Base-by-base conservation (phyloP, 2,329 filamentous ascomycete species). In the Fusarium sp. region DNA sequence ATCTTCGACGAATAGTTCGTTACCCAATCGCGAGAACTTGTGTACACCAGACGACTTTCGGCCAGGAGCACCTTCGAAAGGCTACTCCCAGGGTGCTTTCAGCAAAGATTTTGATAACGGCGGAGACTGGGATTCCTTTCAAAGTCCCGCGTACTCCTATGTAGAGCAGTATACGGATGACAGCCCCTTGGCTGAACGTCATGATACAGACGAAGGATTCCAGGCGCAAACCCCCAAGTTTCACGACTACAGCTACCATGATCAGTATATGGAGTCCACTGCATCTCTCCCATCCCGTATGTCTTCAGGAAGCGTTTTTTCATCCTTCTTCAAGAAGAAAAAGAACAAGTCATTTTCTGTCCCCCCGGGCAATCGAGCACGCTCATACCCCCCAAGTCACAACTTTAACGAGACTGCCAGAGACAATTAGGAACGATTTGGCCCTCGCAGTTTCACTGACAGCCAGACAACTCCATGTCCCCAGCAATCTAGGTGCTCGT, bases 371-470 rank as follows among this genome's bases (percentile, higher is more conserved):
- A 60, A 56, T 44, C 48, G 65, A 59, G 65, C 44, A 22, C 51
- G 38, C 44, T 60, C 65, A 66, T 39, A 45, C 31, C 26, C 36
- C 42, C 44, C 55, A 56, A 62, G 68, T 48, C 68, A 70, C 47
- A 57, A 63, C 31, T 71, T 64, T 51, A 60, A 71, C 60, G 73
- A 75, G 65, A 64, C 75, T 61, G 61, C 72, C 67, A 71, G 74
- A 65, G 72, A 75, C 66, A 69, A 68, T 57, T 79, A 78, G 75
- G 74, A 77, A 71, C 70, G 69, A 50, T 73, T 73, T 71, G 67
- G 74, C 61, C 61, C 67, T 70, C 67, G 57, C 63, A 67, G 64
- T 61, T 73, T 61, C 45, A 60, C 55, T 36, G 64, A 75, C 33
- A 65, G 65, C 35, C 64, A 68, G 47, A 39, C 44, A 28, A 68